Evolutionary conservation across 2,329 filamentous ascomycete species (phyloP).

Genomic region (Torrubiellomyces zombiae): DNA sequence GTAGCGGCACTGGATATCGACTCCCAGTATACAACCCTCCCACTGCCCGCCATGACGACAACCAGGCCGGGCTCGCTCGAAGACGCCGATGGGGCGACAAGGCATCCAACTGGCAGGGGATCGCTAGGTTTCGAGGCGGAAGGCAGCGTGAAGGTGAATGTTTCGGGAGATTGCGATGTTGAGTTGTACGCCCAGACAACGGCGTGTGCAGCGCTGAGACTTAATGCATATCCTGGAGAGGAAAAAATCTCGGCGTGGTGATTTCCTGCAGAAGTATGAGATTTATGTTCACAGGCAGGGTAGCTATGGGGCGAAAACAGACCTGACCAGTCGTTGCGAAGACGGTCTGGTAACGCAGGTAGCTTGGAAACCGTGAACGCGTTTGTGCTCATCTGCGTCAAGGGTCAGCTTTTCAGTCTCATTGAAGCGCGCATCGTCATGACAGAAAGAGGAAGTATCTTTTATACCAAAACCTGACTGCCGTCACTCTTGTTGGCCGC

Average conservation of each 20-base stretch:
- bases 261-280: constrained; percentile 24
- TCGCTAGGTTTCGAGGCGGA: constrained; percentile 52
- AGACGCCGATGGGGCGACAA: constrained; percentile 64
- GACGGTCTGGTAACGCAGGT: constrained; percentile 62
- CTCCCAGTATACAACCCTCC: constrained; percentile 88
- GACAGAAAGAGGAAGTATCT: constrained; percentile 1
- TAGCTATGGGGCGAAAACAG: constrained; percentile 17
- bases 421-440: too few relatives aligned
- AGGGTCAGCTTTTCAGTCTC: too few relatives aligned
- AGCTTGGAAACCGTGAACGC: constrained; percentile 77
- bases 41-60: constrained; percentile 66
- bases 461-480: constrained; percentile 44
- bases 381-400: constrained; percentile 56
- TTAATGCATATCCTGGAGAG: constrained; percentile 57
- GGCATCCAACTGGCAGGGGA: constrained; percentile 62
- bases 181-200: constrained; percentile 79
- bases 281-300: too few relatives aligned
- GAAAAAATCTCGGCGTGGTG: constrained; percentile 52
- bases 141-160: constrained; percentile 66
- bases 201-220: constrained; percentile 65
- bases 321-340: constrained; percentile 52
- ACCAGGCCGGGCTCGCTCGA: constrained; percentile 74
- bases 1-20: constrained; percentile 80
- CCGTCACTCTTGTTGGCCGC: constrained; percentile 47
- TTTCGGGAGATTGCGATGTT: constrained; percentile 52